Percentiles rank a stretch among this genome's conserved stretches.
These are phyloP conservation scores for Cyberlindnera galapagoensis DNA, from an alignment of 805 yeast genomes.

Conservation along the genomic window DNA sequence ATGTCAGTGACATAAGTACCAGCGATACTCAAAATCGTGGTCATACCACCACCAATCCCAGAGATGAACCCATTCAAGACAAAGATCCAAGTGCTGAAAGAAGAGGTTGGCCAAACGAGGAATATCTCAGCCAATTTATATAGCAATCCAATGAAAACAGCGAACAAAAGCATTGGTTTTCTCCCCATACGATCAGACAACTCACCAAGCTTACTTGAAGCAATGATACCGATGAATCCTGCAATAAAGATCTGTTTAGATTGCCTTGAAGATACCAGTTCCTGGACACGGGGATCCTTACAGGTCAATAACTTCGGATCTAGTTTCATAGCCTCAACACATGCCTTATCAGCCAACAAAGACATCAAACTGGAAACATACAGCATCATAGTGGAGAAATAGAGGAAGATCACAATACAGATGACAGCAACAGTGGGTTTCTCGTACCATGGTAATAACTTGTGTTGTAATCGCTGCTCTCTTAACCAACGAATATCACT, in stretches of 20 bases:
- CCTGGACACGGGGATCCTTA: constrained; percentile 35
- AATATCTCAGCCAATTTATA: constrained; percentile 17
- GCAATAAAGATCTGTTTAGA: constrained; percentile 34
- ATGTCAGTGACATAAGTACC: constrained; percentile 74
- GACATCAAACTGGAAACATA: constrained; percentile 33
- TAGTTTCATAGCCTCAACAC: constrained; percentile 26
- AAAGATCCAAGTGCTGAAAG: constrained; percentile 33
- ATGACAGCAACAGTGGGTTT: constrained; percentile 53
- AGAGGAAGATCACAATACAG: constrained; percentile 34
- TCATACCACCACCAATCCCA: constrained; percentile 56
- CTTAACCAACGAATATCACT: constrained; percentile 43
- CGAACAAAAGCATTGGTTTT: constrained; percentile 37
- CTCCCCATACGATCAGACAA: constrained; percentile 63
- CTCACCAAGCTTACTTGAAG: constrained; percentile 59
- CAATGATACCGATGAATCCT: constrained; percentile 41
- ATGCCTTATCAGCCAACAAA: constrained; percentile 25
- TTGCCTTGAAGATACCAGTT: constrained; percentile 40
- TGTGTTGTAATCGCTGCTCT: constrained; percentile 41
- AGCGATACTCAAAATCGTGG: constrained; percentile 48
- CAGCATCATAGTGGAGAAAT: constrained; percentile 35
- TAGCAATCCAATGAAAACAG: constrained; percentile 22
- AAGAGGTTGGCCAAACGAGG: constrained; percentile 28
- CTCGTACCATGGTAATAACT: constrained; percentile 42
- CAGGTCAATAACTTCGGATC: constrained; percentile 22
- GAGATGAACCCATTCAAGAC: constrained; percentile 39